Evolutionary conservation across 2,329 filamentous ascomycete species (phyloP).

Genomic region (Apiospora marii): DNA sequence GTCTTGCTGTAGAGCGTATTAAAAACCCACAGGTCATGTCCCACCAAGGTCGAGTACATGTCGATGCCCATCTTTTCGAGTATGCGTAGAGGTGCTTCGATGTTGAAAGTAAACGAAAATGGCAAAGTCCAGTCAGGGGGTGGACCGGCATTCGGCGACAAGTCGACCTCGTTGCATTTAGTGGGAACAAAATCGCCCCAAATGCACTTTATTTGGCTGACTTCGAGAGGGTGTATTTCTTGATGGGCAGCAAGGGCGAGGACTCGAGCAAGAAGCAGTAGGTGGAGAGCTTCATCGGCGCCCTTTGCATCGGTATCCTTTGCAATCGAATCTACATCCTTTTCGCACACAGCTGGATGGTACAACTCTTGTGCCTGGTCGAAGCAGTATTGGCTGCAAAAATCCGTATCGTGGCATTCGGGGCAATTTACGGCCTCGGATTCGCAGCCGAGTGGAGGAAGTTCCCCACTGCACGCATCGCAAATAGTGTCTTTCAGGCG

Average conservation of each 20-base stretch:
- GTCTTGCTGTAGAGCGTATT: constrained; percentile 96
- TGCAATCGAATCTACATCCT: constrained; percentile 70
- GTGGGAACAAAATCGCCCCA: constrained; percentile 73
- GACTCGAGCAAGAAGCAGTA: constrained; percentile 67
- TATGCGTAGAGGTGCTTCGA: constrained; percentile 77
- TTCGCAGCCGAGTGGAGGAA: constrained; percentile 66
- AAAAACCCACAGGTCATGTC: constrained; percentile 81
- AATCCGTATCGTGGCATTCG: constrained; percentile 71
- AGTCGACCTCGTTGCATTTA: constrained; percentile 59
- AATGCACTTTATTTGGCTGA: constrained; percentile 71
- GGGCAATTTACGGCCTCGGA: constrained; percentile 61
- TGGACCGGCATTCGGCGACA: constrained; percentile 61
- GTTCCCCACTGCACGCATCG: constrained; percentile 82
- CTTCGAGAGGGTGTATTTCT: constrained; percentile 67
- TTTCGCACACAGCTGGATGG: constrained; percentile 71
- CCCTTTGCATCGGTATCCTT: constrained; percentile 69
- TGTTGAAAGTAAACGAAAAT: constrained; percentile 79
- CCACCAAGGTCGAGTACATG: constrained; percentile 66
- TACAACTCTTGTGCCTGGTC: constrained; percentile 65
- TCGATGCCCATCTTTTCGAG: constrained; percentile 87
- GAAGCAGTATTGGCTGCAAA: constrained; percentile 68
- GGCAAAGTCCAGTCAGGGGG: constrained; percentile 73
- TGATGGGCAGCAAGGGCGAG: constrained; percentile 70
- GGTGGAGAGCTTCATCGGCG: constrained; percentile 67
- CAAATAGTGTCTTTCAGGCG: constrained; percentile 86